Conservation (phyloP, 2,329 filamentous ascomycete species). For the Plectosphaerella cucumerina region DNA sequence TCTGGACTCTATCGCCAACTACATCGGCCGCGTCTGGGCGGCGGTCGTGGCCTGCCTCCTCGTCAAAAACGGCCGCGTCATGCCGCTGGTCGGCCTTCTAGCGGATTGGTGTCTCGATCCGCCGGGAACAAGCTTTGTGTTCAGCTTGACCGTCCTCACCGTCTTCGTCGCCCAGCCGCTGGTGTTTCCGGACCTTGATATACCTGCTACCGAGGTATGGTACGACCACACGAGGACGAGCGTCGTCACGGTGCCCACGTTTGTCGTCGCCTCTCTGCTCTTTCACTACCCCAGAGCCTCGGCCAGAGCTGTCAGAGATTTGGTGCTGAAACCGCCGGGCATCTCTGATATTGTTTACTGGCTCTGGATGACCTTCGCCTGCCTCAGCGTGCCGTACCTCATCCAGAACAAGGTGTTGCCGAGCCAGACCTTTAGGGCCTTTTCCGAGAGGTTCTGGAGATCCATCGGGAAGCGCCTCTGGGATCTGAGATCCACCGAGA, state of each 20-base stretch:
- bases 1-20: background rate
- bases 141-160: background rate
- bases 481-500: background rate
- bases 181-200: background rate
- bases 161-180: background rate
- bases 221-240: background rate
- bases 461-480: background rate
- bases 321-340: background rate
- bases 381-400: background rate
- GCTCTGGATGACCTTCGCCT: background rate
- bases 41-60: background rate
- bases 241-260: background rate
- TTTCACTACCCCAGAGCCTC: background rate
- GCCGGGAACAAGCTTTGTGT: background rate
- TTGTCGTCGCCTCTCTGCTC: background rate
- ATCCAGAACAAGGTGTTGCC: background rate
- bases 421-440: background rate
- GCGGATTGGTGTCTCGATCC: background rate
- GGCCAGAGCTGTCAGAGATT: background rate
- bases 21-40: background rate
- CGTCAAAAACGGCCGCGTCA: background rate
- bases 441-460: background rate
- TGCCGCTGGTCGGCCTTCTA: background rate
- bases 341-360: background rate
- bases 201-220: background rate